Evolutionary conservation across 2,329 filamentous ascomycete genomes (phyloP), one percentile per base, ranked within the genome.

Genomic region (Fusarium sp.): DNA sequence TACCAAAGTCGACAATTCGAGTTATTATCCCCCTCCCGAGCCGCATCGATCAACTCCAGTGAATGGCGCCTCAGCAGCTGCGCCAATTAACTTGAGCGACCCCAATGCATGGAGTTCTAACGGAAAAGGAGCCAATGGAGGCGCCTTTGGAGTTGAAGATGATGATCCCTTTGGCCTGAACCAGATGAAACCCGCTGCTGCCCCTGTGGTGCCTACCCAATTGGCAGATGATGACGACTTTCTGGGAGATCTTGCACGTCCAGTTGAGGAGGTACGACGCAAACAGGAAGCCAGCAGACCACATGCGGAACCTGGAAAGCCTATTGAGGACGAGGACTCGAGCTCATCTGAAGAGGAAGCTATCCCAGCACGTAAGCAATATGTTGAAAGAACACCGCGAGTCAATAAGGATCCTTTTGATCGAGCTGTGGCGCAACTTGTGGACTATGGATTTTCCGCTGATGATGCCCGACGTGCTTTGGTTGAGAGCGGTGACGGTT

Each of bases 391-490:
- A 50, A 69, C 68, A 18, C 73, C 77, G 11, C 78, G 68, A 47
- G 67, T 77, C 24, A 78, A 76, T 42, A 78, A 82, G 74, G 81
- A 85, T 68, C 73, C 83, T 3, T 91, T 92, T 66, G 94, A 98
- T 78, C 90, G 89, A 75, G 94, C 95, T 15, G 89, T 98, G 32
- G 94, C 94, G 15, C 94, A 98, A 80, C 85, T 99, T 32, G 91
- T 98, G 7, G 96, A 98, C 75, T 98, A 98, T 90, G 96, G 96
- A 1, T 99, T 99, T 77, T 91, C 94, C 0, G 88, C 91, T 0
- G 94, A 97, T 66, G 94, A 95, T 78, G 93, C 96, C n/a, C 89
- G 89, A 61, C 87, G 92, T 71, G 96, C 95, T 10, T 83, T 99
- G 45, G 90, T 91, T 17, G 92, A 94, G 78, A 98, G 93, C 38